Base-by-base conservation (phyloP, 164 flowering plant genomes). In the Aristolochia californica region DNA sequence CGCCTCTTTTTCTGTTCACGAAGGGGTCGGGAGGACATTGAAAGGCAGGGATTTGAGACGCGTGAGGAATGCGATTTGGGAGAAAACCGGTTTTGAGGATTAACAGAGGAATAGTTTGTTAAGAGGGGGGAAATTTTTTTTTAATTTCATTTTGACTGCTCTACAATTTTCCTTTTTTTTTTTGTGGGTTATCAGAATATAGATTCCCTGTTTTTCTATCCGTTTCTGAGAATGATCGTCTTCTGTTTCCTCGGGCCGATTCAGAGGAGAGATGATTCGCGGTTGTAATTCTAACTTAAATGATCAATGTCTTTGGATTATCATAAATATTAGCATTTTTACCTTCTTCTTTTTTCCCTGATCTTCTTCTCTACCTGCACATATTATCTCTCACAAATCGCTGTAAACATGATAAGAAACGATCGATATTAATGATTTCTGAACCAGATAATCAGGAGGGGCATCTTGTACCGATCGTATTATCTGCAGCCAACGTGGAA, bases 1-100 rank as follows among this genome's bases (percentile, higher is more conserved):
- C 30, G 69, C 71, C 16, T 69, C 72, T 0, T 72, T 69, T 30
- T 69, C 73, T 40, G 73, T 69, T 22, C 65, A 69, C 43, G 70
- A 72, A 57, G 72, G 76, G 59, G 53, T 63, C 4, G 72, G 73
- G 16, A 53, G 73, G 58, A 72, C 76, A 2, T 54, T 72, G 21
- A 72, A 69, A 60, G 76, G 73, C 1, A 63, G 76, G 53, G 76
- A 72, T 56, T 60, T 72, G 65, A 66, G 73, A 28, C 57, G 70
- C 38, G 76, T 72, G 16, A 48, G 75, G 47, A 64, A 72, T n/a
- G 72, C 72, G 16, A 62, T 72, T 56, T 68, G 70, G 76, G 45
- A 68, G 60, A 55, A 66, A 48, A 72, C 65, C 24, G 72, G 76
- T 2, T 72, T 68, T 28, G 56, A 68, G 44, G 75, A 72, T 58